A percentile compares a stretch with the other conserved stretches of the same genome.
phyloP scores from a whole-genome alignment of 78 protist species.

The Capsaspora owczarzaki region DNA sequence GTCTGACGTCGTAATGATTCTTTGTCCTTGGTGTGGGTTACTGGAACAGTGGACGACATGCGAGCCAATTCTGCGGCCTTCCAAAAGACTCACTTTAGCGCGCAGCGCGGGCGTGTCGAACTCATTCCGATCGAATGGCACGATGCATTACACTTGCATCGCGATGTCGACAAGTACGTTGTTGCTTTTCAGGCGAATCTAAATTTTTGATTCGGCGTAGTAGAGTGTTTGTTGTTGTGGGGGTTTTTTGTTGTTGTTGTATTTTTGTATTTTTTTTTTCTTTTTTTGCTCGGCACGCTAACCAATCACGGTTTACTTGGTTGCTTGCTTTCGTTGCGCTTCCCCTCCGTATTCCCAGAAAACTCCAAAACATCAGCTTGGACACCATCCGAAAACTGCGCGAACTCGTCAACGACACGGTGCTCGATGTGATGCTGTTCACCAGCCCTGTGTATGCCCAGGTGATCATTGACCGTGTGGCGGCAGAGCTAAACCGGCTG shows the following conservation, averaged over 20 bases:
- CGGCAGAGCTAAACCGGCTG: background rate
- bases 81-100: background rate
- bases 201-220: background rate
- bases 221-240: background rate
- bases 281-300: too few relatives aligned
- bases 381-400: background rate
- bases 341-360: background rate
- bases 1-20: too few relatives aligned
- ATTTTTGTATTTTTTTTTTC: too few relatives aligned
- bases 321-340: background rate
- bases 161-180: background rate
- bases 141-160: background rate
- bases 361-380: background rate
- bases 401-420: background rate
- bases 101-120: background rate
- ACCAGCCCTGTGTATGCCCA: background rate
- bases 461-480: background rate
- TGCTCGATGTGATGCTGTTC: background rate
- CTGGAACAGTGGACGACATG: background rate
- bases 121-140: background rate
- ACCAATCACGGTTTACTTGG: background rate
- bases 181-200: background rate
- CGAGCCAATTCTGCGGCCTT: background rate
- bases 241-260: too few relatives aligned
- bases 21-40: too few relatives aligned